These are phyloP conservation scores for Puccinia sorghi DNA, from an alignment of 1,284 basidiomycete genomes.

Conservation along the genomic window DNA sequence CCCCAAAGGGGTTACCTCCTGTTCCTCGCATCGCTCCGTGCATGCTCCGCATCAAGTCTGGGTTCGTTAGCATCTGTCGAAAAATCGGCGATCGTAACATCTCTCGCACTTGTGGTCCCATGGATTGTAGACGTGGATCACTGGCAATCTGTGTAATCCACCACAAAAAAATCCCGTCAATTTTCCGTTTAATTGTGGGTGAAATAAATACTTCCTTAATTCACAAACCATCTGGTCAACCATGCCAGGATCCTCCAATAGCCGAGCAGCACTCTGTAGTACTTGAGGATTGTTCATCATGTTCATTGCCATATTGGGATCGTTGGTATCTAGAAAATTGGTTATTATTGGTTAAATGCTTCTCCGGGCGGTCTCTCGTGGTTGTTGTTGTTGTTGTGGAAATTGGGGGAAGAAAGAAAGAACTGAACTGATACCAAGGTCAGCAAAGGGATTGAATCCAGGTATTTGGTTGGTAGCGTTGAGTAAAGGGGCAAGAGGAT, in stretches of 20 bases:
- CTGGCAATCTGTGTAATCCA: slow-evolving; percentile 63
- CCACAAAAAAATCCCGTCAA: not conserved
- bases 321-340: slow-evolving; percentile 30
- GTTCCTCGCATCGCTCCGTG: slow-evolving; percentile 53
- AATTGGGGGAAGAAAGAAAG: not conserved
- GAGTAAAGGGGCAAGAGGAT: slow-evolving; percentile 59
- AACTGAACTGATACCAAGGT: slow-evolving; percentile 71
- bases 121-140: slow-evolving; percentile 74
- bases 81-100: slow-evolving; percentile 68
- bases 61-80: slow-evolving; percentile 70
- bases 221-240: slow-evolving; percentile 67
- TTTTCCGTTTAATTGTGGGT: not conserved
- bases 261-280: slow-evolving; percentile 34
- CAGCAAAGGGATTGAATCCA: slow-evolving; percentile 81
- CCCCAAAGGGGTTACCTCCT: slow-evolving; percentile 63
- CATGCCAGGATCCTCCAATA: slow-evolving; percentile 67
- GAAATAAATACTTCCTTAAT: not conserved
- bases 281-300: slow-evolving; percentile 50
- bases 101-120: slow-evolving; percentile 77
- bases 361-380: too few relatives aligned
- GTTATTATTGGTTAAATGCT: not conserved
- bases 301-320: slow-evolving; percentile 50
- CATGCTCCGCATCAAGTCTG: slow-evolving; percentile 51
- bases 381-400: too few relatives aligned
- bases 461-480: slow-evolving; percentile 62